Conservation (phyloP, 2,329 filamentous ascomycete species). For the Tympanopsis confertula region DNA sequence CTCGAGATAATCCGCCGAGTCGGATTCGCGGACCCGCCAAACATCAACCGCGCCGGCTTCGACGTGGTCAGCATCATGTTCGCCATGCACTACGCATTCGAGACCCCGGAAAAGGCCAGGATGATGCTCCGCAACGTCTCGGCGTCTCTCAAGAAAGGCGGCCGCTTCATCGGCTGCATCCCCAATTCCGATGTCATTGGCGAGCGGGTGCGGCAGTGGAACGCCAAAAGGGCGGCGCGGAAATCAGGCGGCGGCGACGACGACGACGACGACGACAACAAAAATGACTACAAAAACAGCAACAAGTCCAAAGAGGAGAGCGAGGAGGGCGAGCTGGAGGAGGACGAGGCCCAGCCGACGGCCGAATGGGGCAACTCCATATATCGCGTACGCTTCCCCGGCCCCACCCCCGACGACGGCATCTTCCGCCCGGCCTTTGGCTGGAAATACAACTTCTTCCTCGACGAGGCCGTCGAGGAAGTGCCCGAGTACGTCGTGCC, state of each 20-base stretch:
- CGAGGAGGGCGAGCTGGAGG: conserved; percentile 29
- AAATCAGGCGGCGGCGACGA: conserved; percentile 22
- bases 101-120: conserved; percentile 77
- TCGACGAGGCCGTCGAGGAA: conserved; percentile 90
- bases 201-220: conserved; percentile 65
- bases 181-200: conserved; percentile 92
- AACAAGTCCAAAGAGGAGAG: conserved; percentile 15
- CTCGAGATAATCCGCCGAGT: conserved; percentile 74
- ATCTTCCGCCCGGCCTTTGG: conserved; percentile 89
- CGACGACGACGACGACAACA: conserved; percentile 13
- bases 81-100: conserved; percentile 97
- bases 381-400: conserved; percentile 81
- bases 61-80: conserved; percentile 99
- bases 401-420: conserved; percentile 71
- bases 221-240: conserved; percentile 37
- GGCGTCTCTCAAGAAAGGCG: conserved; percentile 81
- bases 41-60: conserved; percentile 68
- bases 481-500: conserved; percentile 96
- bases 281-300: conserved; percentile 12
- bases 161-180: conserved; percentile 86
- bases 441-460: conserved; percentile 96
- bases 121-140: conserved; percentile 91
- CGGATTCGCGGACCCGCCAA: conserved; percentile 68
- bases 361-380: conserved; percentile 89
- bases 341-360: conserved; percentile 48